Percentiles rank a stretch among this genome's conserved stretches.
phyloP scores from a whole-genome alignment of 2,329 filamentous ascomycete species.

The Davidsoniella eucalypti region DNA sequence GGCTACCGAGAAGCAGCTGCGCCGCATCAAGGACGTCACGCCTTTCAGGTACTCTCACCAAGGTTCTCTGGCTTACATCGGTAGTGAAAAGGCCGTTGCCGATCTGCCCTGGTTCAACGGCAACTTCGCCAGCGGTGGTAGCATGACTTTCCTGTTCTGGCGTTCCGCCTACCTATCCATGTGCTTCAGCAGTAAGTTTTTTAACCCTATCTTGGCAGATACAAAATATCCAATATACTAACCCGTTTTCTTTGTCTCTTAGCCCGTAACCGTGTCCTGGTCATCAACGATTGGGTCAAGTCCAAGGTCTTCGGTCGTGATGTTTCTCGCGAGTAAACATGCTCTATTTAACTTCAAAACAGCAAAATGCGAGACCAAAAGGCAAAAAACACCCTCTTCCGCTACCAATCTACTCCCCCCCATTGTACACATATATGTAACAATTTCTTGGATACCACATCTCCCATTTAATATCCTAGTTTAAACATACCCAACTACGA shows the following conservation, averaged over 20 bases:
- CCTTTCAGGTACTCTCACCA: slow-evolving; percentile 98
- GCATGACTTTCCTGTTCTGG: slow-evolving; percentile 96
- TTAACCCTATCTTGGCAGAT: not conserved
- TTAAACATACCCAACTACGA: too few species aligned
- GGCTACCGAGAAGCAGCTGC: slow-evolving; percentile 67
- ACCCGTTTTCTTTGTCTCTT: slow-evolving; percentile 1
- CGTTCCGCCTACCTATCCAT: slow-evolving; percentile 95
- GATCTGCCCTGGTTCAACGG: slow-evolving; percentile 96
- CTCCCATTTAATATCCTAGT: too few species aligned
- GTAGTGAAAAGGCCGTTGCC: slow-evolving; percentile 91
- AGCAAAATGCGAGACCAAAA: not conserved
- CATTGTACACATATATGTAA: not conserved
- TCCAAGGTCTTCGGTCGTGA: slow-evolving; percentile 93
- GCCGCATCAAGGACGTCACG: slow-evolving; percentile 83
- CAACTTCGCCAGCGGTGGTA: slow-evolving; percentile 85
- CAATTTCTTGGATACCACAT: too few species aligned
- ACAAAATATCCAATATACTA: slow-evolving; percentile 13
- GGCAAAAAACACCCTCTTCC: not conserved
- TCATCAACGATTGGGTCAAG: slow-evolving; percentile 91
- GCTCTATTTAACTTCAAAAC: not conserved
- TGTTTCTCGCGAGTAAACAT: slow-evolving; percentile 61
- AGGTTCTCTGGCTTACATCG: slow-evolving; percentile 92
- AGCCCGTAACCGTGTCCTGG: slow-evolving; percentile 89
- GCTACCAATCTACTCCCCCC: not conserved
- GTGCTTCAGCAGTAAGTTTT: slow-evolving; percentile 92